Evolutionary conservation across 768 basidiomycete species (phyloP), one percentile per base, ranked within the genome.

Genomic region (Mycena polygramma): DNA sequence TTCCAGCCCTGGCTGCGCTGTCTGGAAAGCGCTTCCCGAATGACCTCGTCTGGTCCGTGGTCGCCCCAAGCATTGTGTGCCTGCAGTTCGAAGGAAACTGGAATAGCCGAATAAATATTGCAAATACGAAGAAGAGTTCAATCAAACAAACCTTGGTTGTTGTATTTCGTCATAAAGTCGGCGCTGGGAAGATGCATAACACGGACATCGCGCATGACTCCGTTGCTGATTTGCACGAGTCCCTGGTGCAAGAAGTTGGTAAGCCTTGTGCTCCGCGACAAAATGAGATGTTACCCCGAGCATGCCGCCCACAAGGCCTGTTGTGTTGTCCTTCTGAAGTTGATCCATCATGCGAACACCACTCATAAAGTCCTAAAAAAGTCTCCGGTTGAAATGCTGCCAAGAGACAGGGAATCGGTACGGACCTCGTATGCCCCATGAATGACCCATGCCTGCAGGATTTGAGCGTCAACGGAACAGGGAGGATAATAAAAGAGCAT

Each of bases 401-500:
- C 37, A 10, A 30, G 19, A 26, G 35, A 46, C 35, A 39, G 26
- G 17, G 9, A 7, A n/a, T 22, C 45, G 58, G 51, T 11, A 57
- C 54, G 8, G 15, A 68, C 75, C 55, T 73, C 63, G 41, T 77
- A 65, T 13, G 75, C 76, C 20, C 35, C 30, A 54, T 67, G 60
- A 22, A 77, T 66, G 14, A 73, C 68, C 73, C 73, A 77, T 15
- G 75, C 75, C 75, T 77, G 35, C 19, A n/a, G 19, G 19, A 36
- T 4, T 7, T 43, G 48, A 65, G 49, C 48, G 39, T 9, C 24
- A 5, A 15, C 17, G 3, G 26, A 43, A 41, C 13, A 9, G 15
- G 52, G 46, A 9, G 30, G 30, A 2, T 30, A 6, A 52, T 26
- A 35, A 20, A 6, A 24, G 26, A 30, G 60, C 68, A 15, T 46